phyloP scores from a whole-genome alignment of 345 rosid genomes.

The Rhizophora mangle region DNA sequence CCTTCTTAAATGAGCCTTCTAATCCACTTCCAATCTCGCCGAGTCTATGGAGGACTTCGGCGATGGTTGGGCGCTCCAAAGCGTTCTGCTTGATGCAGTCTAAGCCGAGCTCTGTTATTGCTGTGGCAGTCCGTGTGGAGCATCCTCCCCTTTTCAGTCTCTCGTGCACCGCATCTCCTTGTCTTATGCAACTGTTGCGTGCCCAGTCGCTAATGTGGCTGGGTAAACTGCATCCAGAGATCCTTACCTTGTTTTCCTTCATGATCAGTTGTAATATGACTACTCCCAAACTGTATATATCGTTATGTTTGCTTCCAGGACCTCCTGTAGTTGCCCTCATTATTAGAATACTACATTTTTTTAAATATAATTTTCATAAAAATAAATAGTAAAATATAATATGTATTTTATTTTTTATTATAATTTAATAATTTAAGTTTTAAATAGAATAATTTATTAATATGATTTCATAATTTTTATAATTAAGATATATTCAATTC shows the following conservation, averaged over 20 bases:
- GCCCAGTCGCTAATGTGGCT: not conserved
- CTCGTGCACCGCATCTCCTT: not conserved
- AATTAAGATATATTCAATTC: too few species aligned
- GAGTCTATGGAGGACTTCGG: not conserved
- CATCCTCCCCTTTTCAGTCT: slow-evolving; percentile 4
- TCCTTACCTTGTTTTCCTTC: not conserved
- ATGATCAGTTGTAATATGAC: slow-evolving; percentile 11
- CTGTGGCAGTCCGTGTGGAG: not conserved
- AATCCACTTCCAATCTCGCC: not conserved
- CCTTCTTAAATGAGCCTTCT: not conserved
- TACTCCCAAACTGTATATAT: slow-evolving; percentile 5
- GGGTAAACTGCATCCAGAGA: not conserved
- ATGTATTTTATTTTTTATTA: accelerated
- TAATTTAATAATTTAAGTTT: too few species aligned
- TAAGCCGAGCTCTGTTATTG: slow-evolving; percentile 4
- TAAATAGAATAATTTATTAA: too few species aligned
- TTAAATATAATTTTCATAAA: too few species aligned
- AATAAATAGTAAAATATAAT: too few species aligned
- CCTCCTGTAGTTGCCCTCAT: not conserved
- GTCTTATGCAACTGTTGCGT: not conserved
- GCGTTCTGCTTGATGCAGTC: not conserved
- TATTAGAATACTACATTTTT: too few species aligned
- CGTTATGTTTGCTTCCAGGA: not conserved
- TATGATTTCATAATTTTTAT: too few species aligned
- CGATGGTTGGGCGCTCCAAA: not conserved